Conservation (phyloP, 306 rosid species). For the Phaseolus lunatus region DNA sequence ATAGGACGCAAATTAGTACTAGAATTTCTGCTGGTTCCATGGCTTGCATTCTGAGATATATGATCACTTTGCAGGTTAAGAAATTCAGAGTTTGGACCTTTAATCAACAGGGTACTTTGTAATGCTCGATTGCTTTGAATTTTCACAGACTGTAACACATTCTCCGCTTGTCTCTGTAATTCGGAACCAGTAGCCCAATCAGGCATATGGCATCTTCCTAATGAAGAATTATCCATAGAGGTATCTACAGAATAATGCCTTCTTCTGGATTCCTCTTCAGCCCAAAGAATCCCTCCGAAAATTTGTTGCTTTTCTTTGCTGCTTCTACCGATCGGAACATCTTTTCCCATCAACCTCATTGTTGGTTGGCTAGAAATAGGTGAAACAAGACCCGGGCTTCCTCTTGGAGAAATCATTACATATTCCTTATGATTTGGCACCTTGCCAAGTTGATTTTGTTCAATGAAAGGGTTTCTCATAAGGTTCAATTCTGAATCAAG, state of each 20-base stretch:
- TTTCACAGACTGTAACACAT: conserved; percentile 44
- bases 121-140: conserved; percentile 42
- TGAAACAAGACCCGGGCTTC: conserved; percentile 47
- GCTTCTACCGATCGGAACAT: conserved; percentile 75
- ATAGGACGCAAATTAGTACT: conserved; percentile 46
- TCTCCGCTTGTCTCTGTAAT: conserved; percentile 45
- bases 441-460: conserved; percentile 53
- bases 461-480: conserved; percentile 46
- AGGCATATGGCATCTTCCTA: conserved; percentile 49
- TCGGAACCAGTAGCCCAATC: conserved; percentile 48
- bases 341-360: conserved; percentile 88
- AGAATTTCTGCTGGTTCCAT: conserved; percentile 47
- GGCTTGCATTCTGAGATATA: conserved; percentile 47
- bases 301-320: conserved; percentile 54
- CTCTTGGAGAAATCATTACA: conserved; percentile 50
- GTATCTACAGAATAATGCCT: conserved; percentile 50
- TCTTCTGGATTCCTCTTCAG: conserved; percentile 56
- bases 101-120: conserved; percentile 40
- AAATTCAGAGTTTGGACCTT: conserved; percentile 46
- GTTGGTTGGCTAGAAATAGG: conserved; percentile 63
- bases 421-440: conserved; percentile 49
- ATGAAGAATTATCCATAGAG: conserved; percentile 38
- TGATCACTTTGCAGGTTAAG: conserved; percentile 38
- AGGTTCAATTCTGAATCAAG: conserved; percentile 54
- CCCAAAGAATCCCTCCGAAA: conserved; percentile 61